A percentile compares a stretch with the other conserved stretches of the same genome.
These are phyloP conservation scores for Ciborinia camelliae DNA, from an alignment of 2,329 filamentous ascomycete species.

Conservation along the genomic window DNA sequence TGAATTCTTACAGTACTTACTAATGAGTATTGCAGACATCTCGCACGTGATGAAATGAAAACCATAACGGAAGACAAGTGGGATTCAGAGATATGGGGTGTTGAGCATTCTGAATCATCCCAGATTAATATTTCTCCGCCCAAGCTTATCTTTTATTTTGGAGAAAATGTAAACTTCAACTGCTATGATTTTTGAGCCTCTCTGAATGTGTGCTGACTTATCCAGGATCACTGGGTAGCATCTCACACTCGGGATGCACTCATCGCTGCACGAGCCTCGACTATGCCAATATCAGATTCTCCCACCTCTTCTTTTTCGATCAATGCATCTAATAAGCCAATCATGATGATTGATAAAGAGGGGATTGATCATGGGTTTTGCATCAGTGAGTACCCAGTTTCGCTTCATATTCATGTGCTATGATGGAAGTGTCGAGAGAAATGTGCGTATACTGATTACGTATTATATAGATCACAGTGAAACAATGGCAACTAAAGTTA, in stretches of 20 bases:
- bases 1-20: constrained; percentile 11
- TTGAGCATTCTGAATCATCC: constrained; percentile 37
- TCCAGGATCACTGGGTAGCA: constrained; percentile 59
- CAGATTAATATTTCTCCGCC: constrained; percentile 32
- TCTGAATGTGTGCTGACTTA: constrained; percentile 11
- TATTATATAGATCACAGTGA: constrained; percentile 45
- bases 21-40: constrained; percentile 37
- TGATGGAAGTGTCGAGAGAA: neutral
- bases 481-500: constrained; percentile 48
- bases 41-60: constrained; percentile 59
- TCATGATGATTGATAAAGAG: constrained; percentile 48
- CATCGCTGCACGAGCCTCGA: constrained; percentile 44
- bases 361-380: constrained; percentile 61
- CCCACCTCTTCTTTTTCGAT: constrained; percentile 34
- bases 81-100: constrained; percentile 58
- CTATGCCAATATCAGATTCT: constrained; percentile 31
- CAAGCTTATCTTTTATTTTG: constrained; percentile 60
- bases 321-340: neutral
- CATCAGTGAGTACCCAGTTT: constrained; percentile 43
- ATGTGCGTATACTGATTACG: neutral
- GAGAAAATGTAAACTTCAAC: constrained; percentile 40
- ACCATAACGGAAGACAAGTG: constrained; percentile 57
- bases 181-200: neutral
- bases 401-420: accelerated
- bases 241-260: constrained; percentile 54